Evolutionary conservation across 139 green algal genomes (phyloP).

Genomic region (Tetradesmus lagerheimii): DNA sequence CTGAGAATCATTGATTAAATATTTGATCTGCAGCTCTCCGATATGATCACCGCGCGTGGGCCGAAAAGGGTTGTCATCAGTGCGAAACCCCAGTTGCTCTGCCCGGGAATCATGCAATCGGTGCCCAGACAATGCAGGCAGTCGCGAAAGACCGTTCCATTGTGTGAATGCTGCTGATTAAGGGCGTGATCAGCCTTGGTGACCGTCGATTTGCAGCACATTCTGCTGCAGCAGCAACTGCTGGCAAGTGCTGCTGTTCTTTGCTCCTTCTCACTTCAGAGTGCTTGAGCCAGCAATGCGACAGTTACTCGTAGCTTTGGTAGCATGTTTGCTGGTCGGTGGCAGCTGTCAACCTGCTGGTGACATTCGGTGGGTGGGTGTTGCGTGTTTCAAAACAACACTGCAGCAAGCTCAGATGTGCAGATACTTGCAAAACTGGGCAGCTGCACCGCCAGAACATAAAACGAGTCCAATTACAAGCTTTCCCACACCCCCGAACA

Average conservation of each 20-base stretch:
- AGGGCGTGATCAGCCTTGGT: neutral
- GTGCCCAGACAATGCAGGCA: neutral
- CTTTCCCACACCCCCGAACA: neutral
- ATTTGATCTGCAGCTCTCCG: no score
- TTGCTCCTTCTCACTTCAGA: neutral
- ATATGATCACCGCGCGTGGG: no score
- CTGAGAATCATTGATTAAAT: no score
- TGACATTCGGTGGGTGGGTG: neutral
- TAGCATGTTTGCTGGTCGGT: neutral
- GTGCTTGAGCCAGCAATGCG: neutral
- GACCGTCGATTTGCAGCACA: no score
- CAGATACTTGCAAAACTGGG: no score
- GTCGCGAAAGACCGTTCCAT: no score
- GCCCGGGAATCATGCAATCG: neutral
- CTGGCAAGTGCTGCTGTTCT: neutral
- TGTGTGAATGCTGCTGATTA: no score
- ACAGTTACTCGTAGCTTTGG: neutral
- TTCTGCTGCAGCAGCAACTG: neutral
- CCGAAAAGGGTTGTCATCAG: neutral
- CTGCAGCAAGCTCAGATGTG: no score
- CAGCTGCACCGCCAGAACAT: no score
- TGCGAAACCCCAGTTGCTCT: neutral
- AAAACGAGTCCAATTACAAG: no score
- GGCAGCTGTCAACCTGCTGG: neutral
- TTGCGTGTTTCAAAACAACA: no score